phyloP scores from a whole-genome alignment of 805 yeast genomes.

The Sungouiella blattae region DNA sequence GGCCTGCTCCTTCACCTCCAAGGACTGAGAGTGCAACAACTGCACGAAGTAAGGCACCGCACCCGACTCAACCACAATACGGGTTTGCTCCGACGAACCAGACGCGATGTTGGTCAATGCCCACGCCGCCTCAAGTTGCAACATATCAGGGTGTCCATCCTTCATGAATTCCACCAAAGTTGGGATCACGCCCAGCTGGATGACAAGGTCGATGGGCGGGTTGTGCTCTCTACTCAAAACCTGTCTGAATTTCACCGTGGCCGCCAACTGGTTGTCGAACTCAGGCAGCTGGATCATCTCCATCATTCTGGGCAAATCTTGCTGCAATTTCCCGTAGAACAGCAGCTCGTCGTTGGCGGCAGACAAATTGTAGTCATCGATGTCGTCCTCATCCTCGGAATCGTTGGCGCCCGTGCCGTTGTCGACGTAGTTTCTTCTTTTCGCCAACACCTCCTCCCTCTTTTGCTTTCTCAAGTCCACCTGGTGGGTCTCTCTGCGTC shows the following conservation, averaged over 20 bases:
- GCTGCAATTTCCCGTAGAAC: constrained; percentile 38
- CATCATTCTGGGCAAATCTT: constrained; percentile 83
- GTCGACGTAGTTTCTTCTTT: constrained; percentile 76
- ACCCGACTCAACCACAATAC: constrained; percentile 84
- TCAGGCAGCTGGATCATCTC: constrained; percentile 72
- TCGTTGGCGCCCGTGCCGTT: constrained; percentile 32
- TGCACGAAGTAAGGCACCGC: constrained; percentile 91
- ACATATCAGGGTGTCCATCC: constrained; percentile 68
- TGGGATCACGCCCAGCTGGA: constrained; percentile 91
- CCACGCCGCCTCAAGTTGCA: constrained; percentile 99
- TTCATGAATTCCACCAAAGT: constrained; percentile 82
- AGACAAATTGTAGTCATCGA: constrained; percentile 24
- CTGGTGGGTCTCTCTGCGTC: constrained; percentile 96
- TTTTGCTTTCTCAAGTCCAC: constrained; percentile 94
- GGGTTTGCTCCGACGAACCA: constrained; percentile 86
- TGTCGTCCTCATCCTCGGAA: constrained; percentile 41
- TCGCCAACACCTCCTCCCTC: constrained; percentile 90
- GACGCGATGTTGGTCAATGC: constrained; percentile 98
- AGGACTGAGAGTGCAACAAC: constrained; percentile 71
- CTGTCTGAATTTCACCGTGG: constrained; percentile 92
- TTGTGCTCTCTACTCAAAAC: constrained; percentile 88
- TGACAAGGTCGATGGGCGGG: constrained; percentile 94
- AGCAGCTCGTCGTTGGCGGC: constrained; percentile 49
- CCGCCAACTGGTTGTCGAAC: constrained; percentile 76
- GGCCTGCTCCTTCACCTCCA: constrained; percentile 96